These are phyloP conservation scores for Sporothrix dimorphospora DNA, from an alignment of 2,329 filamentous ascomycete genomes.

Conservation along the genomic window DNA sequence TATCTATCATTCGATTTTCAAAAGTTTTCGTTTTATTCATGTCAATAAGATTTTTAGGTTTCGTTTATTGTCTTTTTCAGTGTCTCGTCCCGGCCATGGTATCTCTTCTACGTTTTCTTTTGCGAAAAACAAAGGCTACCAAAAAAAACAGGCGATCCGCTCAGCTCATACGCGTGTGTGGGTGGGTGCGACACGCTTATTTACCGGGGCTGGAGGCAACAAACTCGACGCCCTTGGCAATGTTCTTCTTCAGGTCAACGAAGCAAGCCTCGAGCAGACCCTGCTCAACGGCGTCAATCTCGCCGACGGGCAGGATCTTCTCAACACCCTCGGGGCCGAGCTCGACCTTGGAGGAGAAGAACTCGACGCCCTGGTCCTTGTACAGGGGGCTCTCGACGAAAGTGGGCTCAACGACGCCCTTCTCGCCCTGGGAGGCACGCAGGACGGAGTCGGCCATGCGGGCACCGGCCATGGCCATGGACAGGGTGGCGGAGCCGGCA, in stretches of 20 bases:
- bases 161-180: background rate
- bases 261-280: constrained; percentile 85
- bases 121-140: constrained; percentile 11
- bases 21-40: constrained; percentile 8
- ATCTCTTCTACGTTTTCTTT: constrained; percentile 1
- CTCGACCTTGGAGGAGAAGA: constrained; percentile 95
- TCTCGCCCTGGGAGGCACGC: constrained; percentile 89
- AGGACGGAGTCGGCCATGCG: constrained; percentile 87
- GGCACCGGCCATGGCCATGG: constrained; percentile 95
- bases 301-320: constrained; percentile 87
- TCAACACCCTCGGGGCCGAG: constrained; percentile 95
- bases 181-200: constrained; percentile 45
- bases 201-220: constrained; percentile 63
- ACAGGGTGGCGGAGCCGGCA: constrained; percentile 93
- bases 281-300: constrained; percentile 84
- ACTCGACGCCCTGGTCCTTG: constrained; percentile 97
- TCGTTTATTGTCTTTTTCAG: constrained; percentile 15
- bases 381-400: constrained; percentile 97
- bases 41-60: background rate
- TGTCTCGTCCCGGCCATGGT: constrained; percentile 10
- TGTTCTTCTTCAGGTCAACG: constrained; percentile 88
- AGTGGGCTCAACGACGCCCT: constrained; percentile 92
- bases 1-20: background rate
- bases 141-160: constrained; percentile 24
- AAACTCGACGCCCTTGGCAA: constrained; percentile 79